These are phyloP conservation scores for Russula dissimulans DNA, from an alignment of 768 basidiomycete genomes.

Conservation along the genomic window DNA sequence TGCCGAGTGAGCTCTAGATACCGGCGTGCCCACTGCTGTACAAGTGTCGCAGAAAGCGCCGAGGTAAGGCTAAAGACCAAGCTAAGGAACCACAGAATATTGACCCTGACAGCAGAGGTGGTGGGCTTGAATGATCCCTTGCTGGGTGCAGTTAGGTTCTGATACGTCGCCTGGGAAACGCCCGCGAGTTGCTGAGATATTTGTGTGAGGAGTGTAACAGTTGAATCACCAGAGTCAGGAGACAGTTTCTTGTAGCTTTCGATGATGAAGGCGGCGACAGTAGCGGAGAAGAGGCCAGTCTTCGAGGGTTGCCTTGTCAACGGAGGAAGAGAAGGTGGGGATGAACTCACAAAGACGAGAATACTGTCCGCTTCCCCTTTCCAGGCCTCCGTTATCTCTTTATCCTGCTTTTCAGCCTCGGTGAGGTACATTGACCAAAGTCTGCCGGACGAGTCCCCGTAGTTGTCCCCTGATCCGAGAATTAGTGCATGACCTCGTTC, in stretches of 20 bases:
- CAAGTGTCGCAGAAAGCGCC: not conserved
- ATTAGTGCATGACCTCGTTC: not conserved
- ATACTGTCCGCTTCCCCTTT: not conserved
- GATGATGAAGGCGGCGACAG: not conserved
- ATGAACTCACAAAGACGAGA: slow-evolving; percentile 3
- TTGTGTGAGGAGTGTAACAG: not conserved
- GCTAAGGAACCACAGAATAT: slow-evolving; percentile 6
- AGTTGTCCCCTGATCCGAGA: not conserved
- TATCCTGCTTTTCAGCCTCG: not conserved
- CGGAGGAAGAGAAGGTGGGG: not conserved
- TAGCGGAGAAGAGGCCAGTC: slow-evolving; percentile 3
- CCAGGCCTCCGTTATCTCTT: not conserved
- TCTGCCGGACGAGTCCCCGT: not conserved
- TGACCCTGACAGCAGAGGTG: slow-evolving; percentile 4
- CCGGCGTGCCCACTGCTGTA: not conserved
- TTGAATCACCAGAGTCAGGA: not conserved
- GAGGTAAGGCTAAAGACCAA: not conserved
- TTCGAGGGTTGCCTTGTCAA: not conserved
- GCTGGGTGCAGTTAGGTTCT: not conserved
- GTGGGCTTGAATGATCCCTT: not conserved
- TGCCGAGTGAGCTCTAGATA: not conserved
- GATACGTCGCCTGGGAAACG: not conserved
- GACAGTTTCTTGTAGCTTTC: slow-evolving; percentile 1
- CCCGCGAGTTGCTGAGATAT: slow-evolving; percentile 2
- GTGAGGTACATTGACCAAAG: not conserved